phyloP scores from a whole-genome alignment of 495 filamentous ascomycete species.

The Xylaria scruposa region DNA sequence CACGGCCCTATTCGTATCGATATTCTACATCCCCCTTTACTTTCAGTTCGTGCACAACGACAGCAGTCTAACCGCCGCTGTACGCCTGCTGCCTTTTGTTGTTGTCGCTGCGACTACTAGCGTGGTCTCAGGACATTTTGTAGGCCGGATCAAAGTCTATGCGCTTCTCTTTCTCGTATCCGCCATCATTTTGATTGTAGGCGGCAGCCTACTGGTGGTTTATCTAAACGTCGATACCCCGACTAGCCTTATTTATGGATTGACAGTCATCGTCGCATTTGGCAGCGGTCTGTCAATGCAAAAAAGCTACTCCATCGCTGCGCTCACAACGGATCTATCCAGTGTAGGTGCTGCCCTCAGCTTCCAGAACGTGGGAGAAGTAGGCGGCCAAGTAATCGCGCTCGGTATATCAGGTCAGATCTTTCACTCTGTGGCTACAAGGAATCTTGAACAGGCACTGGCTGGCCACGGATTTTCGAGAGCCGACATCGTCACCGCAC shows the following conservation, averaged over 20 bases:
- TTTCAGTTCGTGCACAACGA: conserved; percentile 65
- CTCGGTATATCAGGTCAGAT: conserved; percentile 64
- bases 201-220: conserved; percentile 58
- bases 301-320: conserved; percentile 59
- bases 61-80: conserved; percentile 54
- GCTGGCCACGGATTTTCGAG: conserved; percentile 36
- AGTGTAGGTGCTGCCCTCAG: conserved; percentile 53
- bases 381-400: conserved; percentile 57
- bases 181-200: conserved; percentile 54
- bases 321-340: conserved; percentile 44
- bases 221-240: conserved; percentile 43
- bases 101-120: conserved; percentile 54
- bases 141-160: conserved; percentile 60
- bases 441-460: conserved; percentile 41
- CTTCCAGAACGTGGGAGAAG: conserved; percentile 61
- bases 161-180: conserved; percentile 63
- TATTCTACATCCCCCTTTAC: conserved; percentile 61
- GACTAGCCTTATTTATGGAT: conserved; percentile 58
- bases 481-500: conserved; percentile 45
- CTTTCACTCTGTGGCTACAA: conserved; percentile 56
- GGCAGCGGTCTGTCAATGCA: conserved; percentile 61
- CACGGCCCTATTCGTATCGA: conserved; percentile 47
- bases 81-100: conserved; percentile 65
- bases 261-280: conserved; percentile 56
- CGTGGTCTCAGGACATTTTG: conserved; percentile 57